These are phyloP conservation scores for Fusarium equiseti DNA, from an alignment of 2,329 filamentous ascomycete genomes.

Conservation along the genomic window DNA sequence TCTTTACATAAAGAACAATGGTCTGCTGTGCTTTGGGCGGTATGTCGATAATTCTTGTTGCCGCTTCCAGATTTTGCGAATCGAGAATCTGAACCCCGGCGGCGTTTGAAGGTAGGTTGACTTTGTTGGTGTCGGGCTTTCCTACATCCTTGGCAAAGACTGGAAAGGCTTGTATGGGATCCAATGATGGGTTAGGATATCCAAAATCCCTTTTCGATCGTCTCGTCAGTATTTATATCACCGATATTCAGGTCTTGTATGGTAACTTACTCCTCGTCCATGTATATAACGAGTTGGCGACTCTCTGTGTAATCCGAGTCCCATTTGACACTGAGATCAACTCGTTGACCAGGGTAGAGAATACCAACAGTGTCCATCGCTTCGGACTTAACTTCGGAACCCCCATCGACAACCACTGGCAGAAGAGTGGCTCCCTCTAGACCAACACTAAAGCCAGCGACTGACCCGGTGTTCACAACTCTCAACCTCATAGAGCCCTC, in stretches of 20 bases:
- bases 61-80: not conserved
- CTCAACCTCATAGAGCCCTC: not conserved
- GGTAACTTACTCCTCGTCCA: slow-evolving; percentile 8
- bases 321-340: not conserved
- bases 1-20: not conserved
- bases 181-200: slow-evolving; percentile 1
- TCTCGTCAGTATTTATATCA: not conserved
- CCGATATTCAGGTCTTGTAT: rapidly evolving
- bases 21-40: not conserved
- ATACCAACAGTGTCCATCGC: not conserved
- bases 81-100: not conserved
- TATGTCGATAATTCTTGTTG: not conserved
- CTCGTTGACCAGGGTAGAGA: slow-evolving; percentile 4
- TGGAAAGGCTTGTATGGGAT: not conserved
- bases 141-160: rapidly evolving
- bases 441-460: not conserved
- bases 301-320: rapidly evolving
- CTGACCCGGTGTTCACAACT: slow-evolving; percentile 4
- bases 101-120: not conserved
- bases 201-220: not conserved
- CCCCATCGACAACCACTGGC: not conserved
- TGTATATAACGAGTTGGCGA: not conserved
- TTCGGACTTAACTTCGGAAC: not conserved
- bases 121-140: no score
- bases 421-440: not conserved